Conservation (phyloP, 2,329 filamentous ascomycete species). For the Huntiella bhutanensis region DNA sequence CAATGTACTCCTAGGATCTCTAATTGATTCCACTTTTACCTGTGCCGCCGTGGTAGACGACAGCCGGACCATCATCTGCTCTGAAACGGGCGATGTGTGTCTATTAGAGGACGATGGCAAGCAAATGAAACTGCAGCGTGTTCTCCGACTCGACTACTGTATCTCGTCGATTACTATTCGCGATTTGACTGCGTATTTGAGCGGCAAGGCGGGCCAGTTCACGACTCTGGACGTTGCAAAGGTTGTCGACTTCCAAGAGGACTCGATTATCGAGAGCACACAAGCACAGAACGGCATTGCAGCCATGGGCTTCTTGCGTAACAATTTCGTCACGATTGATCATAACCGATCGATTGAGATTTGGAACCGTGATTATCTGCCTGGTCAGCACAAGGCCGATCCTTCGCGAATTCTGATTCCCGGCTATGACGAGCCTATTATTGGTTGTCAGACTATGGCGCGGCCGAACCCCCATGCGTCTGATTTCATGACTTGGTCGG, state of each 20-base stretch:
- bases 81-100: slow-evolving; percentile 79
- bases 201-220: slow-evolving; percentile 45
- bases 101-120: slow-evolving; percentile 60
- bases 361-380: slow-evolving; percentile 29
- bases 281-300: slow-evolving; percentile 30
- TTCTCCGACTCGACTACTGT: slow-evolving; percentile 46
- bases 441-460: slow-evolving; percentile 53
- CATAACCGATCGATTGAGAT: slow-evolving; percentile 57
- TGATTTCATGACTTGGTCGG: slow-evolving; percentile 73
- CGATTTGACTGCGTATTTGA: slow-evolving; percentile 43
- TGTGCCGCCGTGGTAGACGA: slow-evolving; percentile 56
- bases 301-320: slow-evolving; percentile 48
- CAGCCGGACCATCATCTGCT: slow-evolving; percentile 61
- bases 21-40: slow-evolving; percentile 72
- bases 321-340: slow-evolving; percentile 58
- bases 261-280: slow-evolving; percentile 22
- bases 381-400: slow-evolving; percentile 21
- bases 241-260: slow-evolving; percentile 24
- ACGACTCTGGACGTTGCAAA: slow-evolving; percentile 32
- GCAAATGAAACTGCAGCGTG: slow-evolving; percentile 48
- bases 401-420: slow-evolving; percentile 36
- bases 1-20: slow-evolving; percentile 65
- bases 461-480: slow-evolving; percentile 43
- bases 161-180: slow-evolving; percentile 48
- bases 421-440: slow-evolving; percentile 43